Evolutionary conservation across 805 yeast genomes (phyloP).

Genomic region (Myxozyma lipomycoides): DNA sequence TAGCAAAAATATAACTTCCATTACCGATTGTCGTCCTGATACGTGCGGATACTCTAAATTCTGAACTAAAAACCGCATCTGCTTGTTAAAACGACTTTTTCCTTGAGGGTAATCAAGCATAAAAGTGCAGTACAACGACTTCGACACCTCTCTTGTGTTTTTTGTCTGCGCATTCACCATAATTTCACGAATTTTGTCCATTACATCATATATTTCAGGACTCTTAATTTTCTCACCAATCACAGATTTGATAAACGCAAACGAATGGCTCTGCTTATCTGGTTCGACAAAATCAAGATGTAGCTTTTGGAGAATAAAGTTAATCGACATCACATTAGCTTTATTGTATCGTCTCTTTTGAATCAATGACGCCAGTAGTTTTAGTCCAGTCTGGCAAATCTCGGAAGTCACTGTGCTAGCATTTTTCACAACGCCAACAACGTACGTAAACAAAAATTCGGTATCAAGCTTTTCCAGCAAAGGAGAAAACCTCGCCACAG

Average conservation of each 20-base stretch:
- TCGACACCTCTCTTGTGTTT: conserved; percentile 77
- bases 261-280: conserved; percentile 80
- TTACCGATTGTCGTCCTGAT: conserved; percentile 80
- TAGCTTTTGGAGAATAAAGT: conserved; percentile 65
- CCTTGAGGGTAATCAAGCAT: conserved; percentile 95
- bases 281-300: conserved; percentile 90
- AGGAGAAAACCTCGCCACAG: conserved; percentile 44
- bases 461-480: conserved; percentile 47
- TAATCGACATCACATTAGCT: conserved; percentile 65
- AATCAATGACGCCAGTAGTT: conserved; percentile 65
- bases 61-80: conserved; percentile 71
- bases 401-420: conserved; percentile 75
- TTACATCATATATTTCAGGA: conserved; percentile 85
- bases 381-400: conserved; percentile 72
- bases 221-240: conserved; percentile 66
- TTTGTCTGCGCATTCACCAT: conserved; percentile 87
- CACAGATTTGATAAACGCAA: conserved; percentile 76
- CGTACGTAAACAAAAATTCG: conserved; percentile 33
- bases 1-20: conserved; percentile 76
- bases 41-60: conserved; percentile 82
- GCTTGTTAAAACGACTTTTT: conserved; percentile 73
- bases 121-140: conserved; percentile 78
- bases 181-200: conserved; percentile 73
- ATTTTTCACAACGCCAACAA: conserved; percentile 57
- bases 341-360: conserved; percentile 63